Percentiles rank a stretch among this genome's conserved stretches.
Conservation (phyloP, 2,329 filamentous ascomycete genomes). For the Cryphonectria radicalis region DNA sequence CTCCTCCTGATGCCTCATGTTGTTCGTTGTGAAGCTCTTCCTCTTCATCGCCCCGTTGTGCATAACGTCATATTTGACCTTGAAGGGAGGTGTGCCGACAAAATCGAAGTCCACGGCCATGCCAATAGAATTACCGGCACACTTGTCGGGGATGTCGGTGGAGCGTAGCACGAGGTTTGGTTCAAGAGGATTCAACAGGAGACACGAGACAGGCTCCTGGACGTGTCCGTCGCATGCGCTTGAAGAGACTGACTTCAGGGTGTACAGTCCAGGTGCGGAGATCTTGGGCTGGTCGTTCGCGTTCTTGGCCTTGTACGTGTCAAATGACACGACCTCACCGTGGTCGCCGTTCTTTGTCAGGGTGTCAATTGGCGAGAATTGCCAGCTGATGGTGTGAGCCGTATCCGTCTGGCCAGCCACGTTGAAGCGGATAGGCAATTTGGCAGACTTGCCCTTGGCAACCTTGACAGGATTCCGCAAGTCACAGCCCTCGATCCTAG, state of each 20-base stretch:
- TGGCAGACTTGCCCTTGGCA: constrained; percentile 70
- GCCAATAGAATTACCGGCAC: constrained; percentile 90
- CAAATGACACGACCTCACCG: constrained; percentile 59
- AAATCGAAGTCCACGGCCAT: constrained; percentile 87
- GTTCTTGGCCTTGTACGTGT: constrained; percentile 64
- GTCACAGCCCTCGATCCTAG: constrained; percentile 75
- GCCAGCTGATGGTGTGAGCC: constrained; percentile 76
- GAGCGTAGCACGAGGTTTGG: constrained; percentile 74
- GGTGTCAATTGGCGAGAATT: constrained; percentile 76
- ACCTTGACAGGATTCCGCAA: constrained; percentile 80
- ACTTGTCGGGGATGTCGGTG: constrained; percentile 91
- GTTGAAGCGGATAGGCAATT: constrained; percentile 73
- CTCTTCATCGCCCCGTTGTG: constrained; percentile 62
- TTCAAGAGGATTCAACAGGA: constrained; percentile 88
- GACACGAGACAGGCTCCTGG: constrained; percentile 90
- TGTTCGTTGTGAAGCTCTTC: constrained; percentile 63
- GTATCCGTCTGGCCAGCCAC: constrained; percentile 63
- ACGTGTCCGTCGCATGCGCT: constrained; percentile 86
- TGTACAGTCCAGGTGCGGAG: constrained; percentile 82
- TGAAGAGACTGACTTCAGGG: constrained; percentile 77
- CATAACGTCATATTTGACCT: constrained; percentile 75
- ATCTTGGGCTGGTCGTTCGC: constrained; percentile 69
- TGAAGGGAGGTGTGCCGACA: constrained; percentile 89
- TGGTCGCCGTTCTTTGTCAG: constrained; percentile 73
- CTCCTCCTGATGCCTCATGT: constrained; percentile 81